Evolutionary conservation across 305 asterid genomes (phyloP), one percentile per base, ranked within the genome.

Genomic region (Ilex paraguariensis): DNA sequence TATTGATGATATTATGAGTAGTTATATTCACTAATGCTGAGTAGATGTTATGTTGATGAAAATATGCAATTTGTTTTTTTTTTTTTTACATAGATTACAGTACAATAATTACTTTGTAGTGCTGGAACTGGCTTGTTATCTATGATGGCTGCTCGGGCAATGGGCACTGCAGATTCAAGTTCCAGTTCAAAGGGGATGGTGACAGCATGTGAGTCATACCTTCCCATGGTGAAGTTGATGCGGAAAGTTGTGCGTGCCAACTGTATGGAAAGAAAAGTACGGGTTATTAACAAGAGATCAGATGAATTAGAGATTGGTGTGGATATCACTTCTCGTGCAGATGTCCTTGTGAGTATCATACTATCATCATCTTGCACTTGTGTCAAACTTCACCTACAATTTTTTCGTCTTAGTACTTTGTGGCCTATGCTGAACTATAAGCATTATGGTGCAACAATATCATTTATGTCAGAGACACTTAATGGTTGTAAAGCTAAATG

Each of bases 51-150:
- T 21, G 28, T 21, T 21, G 28, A 21, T 21, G 28, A 45, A 45
- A 45, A 45, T 45, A 45, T 45, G 13, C 11, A 13, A 13, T 45
- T 45, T 57, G 48, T 15, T 44, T 16, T 31, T 53, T 33, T 48
- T 17, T n/a, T n/a, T 42, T 48, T 51, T 17, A 51, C 14, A 63
- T 59, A 21, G 28, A 21, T 21, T 1, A 21, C 28, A 46, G 32
- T 68, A 55, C 15, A 13, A 36, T 42, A 66, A 57, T 65, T 61
- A 42, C 63, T 72, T 71, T 68, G 75, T 90, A 92, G 98, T 73
- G 88, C 96, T 44, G 98, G 98, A 67, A 89, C 98, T 17, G 98
- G 98, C 66, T 80, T 92, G 60, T 71, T 92, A 59, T 92, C 98
- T 13, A 73, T 92, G 97, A 89, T 92, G 95, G 95, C 96, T 67